Evolutionary conservation across 2,329 filamentous ascomycete genomes (phyloP), one percentile per base, ranked within the genome.

Genomic region (Alternaria longipes): DNA sequence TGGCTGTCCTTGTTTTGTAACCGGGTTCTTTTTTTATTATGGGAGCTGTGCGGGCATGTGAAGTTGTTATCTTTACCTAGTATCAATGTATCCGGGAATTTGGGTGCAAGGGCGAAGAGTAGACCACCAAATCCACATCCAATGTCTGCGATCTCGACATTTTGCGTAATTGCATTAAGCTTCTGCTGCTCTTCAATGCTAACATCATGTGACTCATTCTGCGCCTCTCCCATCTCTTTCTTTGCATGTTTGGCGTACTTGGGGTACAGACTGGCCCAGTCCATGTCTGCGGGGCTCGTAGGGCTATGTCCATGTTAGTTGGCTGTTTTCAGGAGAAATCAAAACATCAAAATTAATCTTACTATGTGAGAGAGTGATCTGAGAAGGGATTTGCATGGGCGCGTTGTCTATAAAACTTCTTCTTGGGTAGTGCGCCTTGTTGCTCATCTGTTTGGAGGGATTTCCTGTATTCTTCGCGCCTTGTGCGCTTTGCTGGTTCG

Each of bases 381-480:
- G 94, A 97, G 81, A 99, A 99, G 7, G 94, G 94, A 82, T 99
- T 99, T 65, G 95, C 95, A 82, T 99, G 95, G 38, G 95, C 95
- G 79, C 95, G 88, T 81, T 99, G 95, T 57, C 95, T 89, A 79
- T 97, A 99, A 82, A 95, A 97, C 82, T 91, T 94, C 85, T 99
- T 99, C 81, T 92, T 90, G 9, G 95, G 95, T 72, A 97, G 81
- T 71, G 88, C 85, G 8, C 87, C 80, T 64, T 80, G 75, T 60
- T 81, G 74, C n/a, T 78, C 78, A 12, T 74, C 71, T 54, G 74
- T 74, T 26, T 65, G 68, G 14, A 79, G 69, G 2, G 72, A 69
- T 47, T 76, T 75, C 41, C 78, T 79, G 66, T 82, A 81, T 49
- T 83, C 79, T 51, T 84, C 82, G 62, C 84, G 82, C 71, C 79